Conservation (phyloP, 1,284 basidiomycete genomes). For the Earliella scabrosa region DNA sequence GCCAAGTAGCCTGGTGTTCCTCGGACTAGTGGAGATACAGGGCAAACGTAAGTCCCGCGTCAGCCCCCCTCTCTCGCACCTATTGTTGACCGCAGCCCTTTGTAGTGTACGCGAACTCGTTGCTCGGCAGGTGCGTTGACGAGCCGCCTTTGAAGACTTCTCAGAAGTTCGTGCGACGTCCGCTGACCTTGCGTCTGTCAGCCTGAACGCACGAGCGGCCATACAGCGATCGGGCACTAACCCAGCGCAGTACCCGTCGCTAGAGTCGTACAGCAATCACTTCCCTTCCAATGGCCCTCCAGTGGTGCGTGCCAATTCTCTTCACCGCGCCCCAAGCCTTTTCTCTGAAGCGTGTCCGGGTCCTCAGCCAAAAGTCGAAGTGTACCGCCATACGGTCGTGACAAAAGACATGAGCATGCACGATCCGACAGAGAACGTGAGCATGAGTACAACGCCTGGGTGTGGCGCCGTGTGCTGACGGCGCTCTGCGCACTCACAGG, state of each 20-base stretch:
- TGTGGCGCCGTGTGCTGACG: no score
- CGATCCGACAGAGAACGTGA: conserved; percentile 8
- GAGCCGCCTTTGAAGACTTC: no score
- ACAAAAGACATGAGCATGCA: conserved; percentile 16
- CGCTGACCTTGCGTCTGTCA: neutral
- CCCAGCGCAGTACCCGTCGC: conserved; percentile 17
- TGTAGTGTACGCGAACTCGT: conserved; percentile 22
- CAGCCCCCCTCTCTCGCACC: no score
- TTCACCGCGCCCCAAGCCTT: no score
- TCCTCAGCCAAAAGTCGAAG: conserved; percentile 16
- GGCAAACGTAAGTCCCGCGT: conserved; percentile 14
- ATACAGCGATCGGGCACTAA: conserved; percentile 11
- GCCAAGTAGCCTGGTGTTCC: conserved; percentile 14
- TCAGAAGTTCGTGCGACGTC: no score
- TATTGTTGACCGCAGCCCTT: neutral
- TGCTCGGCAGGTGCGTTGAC: conserved; percentile 13
- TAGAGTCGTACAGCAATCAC: conserved; percentile 15
- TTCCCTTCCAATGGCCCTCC: conserved; percentile 9
- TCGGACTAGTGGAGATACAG: conserved; percentile 19
- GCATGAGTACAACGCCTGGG: no score
- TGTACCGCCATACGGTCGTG: conserved; percentile 17
- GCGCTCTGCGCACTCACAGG: no score
- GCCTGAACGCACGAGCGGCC: conserved; percentile 16
- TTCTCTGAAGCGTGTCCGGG: no score
- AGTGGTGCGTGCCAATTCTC: conserved; percentile 1